Percentiles rank a stretch among this genome's conserved stretches.
These are phyloP conservation scores for Phytopythium vexans DNA, from an alignment of 352 stramenopile genomes.

Conservation along the genomic window DNA sequence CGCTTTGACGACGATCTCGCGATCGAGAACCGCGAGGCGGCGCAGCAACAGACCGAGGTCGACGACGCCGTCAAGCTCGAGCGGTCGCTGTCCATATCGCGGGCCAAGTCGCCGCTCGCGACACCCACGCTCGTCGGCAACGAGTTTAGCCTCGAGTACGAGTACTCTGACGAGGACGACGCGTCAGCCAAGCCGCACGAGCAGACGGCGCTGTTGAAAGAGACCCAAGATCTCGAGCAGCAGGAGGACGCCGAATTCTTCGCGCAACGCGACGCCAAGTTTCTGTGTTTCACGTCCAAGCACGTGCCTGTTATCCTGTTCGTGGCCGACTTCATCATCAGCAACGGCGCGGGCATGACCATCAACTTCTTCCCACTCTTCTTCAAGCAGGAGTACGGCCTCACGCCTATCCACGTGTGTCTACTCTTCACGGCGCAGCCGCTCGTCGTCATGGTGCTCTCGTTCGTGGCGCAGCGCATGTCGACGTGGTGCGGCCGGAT, in stretches of 20 bases:
- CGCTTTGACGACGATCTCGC: conserved; percentile 63
- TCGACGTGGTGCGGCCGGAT: conserved; percentile 60
- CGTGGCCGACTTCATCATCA: conserved; percentile 78
- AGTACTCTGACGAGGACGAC: conserved; percentile 45
- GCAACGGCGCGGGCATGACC: conserved; percentile 81
- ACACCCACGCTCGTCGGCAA: conserved; percentile 50
- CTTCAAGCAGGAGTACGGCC: conserved; percentile 76
- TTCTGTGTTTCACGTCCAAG: conserved; percentile 59
- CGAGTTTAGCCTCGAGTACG: conserved; percentile 59
- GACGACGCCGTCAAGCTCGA: neutral
- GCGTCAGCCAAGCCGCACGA: neutral
- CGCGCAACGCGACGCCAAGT: conserved; percentile 31
- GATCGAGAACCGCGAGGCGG: conserved; percentile 4
- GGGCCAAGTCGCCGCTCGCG: conserved; percentile 28
- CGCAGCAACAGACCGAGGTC: neutral
- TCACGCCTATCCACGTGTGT: conserved; percentile 72
- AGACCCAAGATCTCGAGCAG: conserved; percentile 14
- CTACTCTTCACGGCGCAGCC: conserved; percentile 65
- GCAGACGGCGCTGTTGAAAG: neutral
- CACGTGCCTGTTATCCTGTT: conserved; percentile 76
- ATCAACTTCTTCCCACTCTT: conserved; percentile 86
- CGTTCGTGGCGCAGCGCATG: conserved; percentile 45
- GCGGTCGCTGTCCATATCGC: conserved; percentile 7
- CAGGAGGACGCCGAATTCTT: conserved; percentile 12
- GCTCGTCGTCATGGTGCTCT: conserved; percentile 64